Base-by-base conservation (phyloP, 345 rosid species). In the Durio zibethinus region DNA sequence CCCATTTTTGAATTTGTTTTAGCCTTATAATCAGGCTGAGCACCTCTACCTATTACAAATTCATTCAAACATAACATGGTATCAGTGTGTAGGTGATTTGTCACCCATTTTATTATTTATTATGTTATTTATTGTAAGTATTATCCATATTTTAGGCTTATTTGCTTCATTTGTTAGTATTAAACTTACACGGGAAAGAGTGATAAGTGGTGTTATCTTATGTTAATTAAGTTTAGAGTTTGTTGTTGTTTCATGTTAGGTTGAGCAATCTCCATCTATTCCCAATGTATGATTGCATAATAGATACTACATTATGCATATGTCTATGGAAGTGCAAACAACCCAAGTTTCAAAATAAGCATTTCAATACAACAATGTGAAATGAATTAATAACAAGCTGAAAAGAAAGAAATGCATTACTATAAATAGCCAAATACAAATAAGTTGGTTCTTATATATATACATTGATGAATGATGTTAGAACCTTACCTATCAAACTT, bases 401-500 rank as follows among this genome's bases (percentile, higher is more conserved):
- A 56, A 63, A 35, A 60, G 38, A 62, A 47, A 76, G n/a, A 52
- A 36, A 70, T 23, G 2, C 36, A 35, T 29, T 69, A 70, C 42
- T 9, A 16, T 29, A 70, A 31, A 50, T 71, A 48, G 14, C 42
- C 60, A 71, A 18, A 20, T 47, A 36, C 74, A 29, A 20, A 31
- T 48, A 71, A 71, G 74, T 5, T 29, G 74, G 59, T 31, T 20
- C 9, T 50, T 48, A 20, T 18, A 7, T 48, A 3, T 16, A 31
- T 71, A 71, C 18, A 50, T 20, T 18, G 59, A 70, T 27, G 40
- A 71, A 62, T 50, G 63, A 50, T 43, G 59, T 43, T 78, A 74
- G 52, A 4, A 86, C 93, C n/a, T 84, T 77, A 85, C 98, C 88
- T 92, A 76, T 97, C 99, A 73, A 94, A 94, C 78, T 90, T 94